Conservation (phyloP, 352 stramenopile species). For the Globisporangium megalacanthum region DNA sequence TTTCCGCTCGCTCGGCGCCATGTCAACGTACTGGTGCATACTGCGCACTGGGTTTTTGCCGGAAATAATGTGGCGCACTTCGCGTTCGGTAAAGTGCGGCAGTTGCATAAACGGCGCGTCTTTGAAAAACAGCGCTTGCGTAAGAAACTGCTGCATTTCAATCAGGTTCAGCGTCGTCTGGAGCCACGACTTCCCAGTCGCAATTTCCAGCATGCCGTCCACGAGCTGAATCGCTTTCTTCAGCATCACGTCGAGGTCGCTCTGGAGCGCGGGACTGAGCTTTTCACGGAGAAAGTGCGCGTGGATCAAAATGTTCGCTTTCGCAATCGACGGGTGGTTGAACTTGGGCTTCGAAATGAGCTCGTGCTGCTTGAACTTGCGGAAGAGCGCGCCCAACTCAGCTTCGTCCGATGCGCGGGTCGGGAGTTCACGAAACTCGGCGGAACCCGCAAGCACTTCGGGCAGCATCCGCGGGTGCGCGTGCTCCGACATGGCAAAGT, state of each 20-base stretch:
- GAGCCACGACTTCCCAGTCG: conserved; percentile 93
- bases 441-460: conserved; percentile 90
- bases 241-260: conserved; percentile 96
- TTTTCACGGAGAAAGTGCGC: conserved; percentile 92
- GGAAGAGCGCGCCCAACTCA: conserved; percentile 59
- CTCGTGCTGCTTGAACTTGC: conserved; percentile 74
- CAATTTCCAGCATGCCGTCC: conserved; percentile 99
- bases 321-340: conserved; percentile 81
- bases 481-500: conserved; percentile 95
- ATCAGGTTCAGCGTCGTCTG: conserved; percentile 95
- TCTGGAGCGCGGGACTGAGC: conserved; percentile 51
- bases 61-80: conserved; percentile 90
- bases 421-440: conserved; percentile 88
- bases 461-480: conserved; percentile 93
- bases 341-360: conserved; percentile 82
- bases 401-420: conserved; percentile 50
- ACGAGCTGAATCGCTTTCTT: conserved; percentile 92
- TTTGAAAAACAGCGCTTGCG: conserved; percentile 95
- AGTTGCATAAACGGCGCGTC: conserved; percentile 89
- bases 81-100: conserved; percentile 82
- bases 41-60: conserved; percentile 90
- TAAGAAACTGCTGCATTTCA: conserved; percentile 96
- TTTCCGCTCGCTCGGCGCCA: conserved; percentile 91
- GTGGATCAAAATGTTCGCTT: conserved; percentile 91
- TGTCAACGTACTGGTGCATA: conserved; percentile 93